Evolutionary conservation across 805 yeast species (phyloP), one percentile per base, ranked within the genome.

Genomic region (Zygotorulaspora florentina): DNA sequence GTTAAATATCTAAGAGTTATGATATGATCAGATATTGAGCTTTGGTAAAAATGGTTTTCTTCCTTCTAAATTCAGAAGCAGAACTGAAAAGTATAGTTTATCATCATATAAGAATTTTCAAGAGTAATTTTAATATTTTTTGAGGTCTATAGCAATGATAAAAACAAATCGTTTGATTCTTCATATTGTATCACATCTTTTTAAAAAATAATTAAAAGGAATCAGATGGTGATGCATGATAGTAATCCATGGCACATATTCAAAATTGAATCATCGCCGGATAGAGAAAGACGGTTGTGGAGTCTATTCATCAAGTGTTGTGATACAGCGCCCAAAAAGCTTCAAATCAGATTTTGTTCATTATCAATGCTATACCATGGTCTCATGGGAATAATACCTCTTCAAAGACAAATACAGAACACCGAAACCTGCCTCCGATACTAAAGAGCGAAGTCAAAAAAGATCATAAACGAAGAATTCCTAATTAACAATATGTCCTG

Each of bases 221-320:
- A 62, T 87, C 96, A 87, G 96, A 85, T 87, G 96, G 96, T 87
- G 95, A 87, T 87, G 96, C 96, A 87, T 87, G 96, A 80, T 69
- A 42, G 55, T 72, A 71, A 78, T 82, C 86, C 85, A 70, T 70
- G 85, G 93, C 83, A 81, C 93, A 86, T 75, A 74, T 65, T 68
- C 62, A 33, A 31, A 16, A 11, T 46, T 48, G 63, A 64, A 66
- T 65, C 70, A 66, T 66, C 70, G 67, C 68, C 67, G 68, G 70
- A 65, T 62, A 51, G 36, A 46, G 51, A 55, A 61, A 61, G 62
- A 59, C 62, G 53, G 56, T 52, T 58, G 68, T 62, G 68, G 67
- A 51, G 62, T 58, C 65, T 76, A 56, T 63, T 66, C 70, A 66
- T 65, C 70, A 62, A 48, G 52, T 51, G 35, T 43, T 39, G 45